phyloP scores from a whole-genome alignment of 352 stramenopile genomes.

The Globisporangium recalcitrans region DNA sequence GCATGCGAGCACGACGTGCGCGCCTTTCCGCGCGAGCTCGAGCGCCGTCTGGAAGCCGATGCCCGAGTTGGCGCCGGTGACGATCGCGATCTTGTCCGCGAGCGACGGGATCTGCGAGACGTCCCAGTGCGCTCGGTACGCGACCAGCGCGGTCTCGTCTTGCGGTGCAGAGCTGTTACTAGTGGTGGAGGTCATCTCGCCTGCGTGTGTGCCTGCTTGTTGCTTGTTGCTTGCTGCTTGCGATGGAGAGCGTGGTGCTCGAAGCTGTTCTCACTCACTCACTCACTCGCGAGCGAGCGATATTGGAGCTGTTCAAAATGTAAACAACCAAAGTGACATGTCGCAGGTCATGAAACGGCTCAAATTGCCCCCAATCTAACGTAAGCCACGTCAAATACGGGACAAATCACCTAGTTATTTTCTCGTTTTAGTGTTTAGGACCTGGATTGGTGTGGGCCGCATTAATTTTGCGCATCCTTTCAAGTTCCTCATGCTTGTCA shows the following conservation, averaged over 20 bases:
- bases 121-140: slow-evolving; percentile 15
- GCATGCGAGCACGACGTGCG: slow-evolving; percentile 81
- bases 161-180: background rate
- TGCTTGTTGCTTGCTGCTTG: background rate
- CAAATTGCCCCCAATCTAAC: too few relatives aligned
- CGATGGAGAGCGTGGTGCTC: background rate
- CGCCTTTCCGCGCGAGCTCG: slow-evolving; percentile 48
- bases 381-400: too few relatives aligned
- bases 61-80: slow-evolving; percentile 83
- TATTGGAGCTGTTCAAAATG: background rate
- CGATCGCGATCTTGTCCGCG: slow-evolving; percentile 57
- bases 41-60: slow-evolving; percentile 78
- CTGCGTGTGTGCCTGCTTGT: background rate
- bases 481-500: too few relatives aligned
- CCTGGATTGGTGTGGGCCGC: too few relatives aligned
- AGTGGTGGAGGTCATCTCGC: background rate
- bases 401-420: too few relatives aligned
- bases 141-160: background rate
- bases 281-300: too few relatives aligned
- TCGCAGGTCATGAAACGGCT: too few relatives aligned
- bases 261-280: too few relatives aligned
- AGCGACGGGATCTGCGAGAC: slow-evolving; percentile 27
- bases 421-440: too few relatives aligned
- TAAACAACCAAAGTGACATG: background rate
- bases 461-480: too few relatives aligned